Evolutionary conservation across 1,139 yeast species (phyloP), one percentile per base, ranked within the genome.

Genomic region (Pichia sp.): DNA sequence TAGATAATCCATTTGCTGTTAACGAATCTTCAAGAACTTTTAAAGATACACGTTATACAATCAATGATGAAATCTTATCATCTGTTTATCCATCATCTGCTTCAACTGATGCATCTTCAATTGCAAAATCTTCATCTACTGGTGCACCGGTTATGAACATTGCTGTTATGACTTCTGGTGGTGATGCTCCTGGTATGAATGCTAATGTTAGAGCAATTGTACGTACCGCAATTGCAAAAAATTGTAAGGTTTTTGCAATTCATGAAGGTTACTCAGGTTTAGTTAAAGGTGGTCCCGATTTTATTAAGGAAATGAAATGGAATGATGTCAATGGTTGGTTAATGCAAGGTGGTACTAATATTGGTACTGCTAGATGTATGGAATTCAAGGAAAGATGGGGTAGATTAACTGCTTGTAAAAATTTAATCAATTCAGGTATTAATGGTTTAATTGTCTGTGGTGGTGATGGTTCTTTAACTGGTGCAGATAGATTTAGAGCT

Each of bases 131-230:
- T 23, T 24, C 39, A 37, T 20, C 24, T 24, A 3, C 12, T 13
- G 12, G 4, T 7, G 16, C 36, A 6, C 26, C 26, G 9, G 8
- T 7, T 9, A 32, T 32, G 22, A 35, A 82, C 63, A 82, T 85
- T 50, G 94, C 86, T 1, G 87, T 85, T 23, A 85, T 85, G 92
- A 85, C 94, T 3, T 82, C 90, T 1, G 94, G 94, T 55, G 94
- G 94, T 61, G 94, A 85, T 64, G 84, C 92, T 42, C 92, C 87
- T 20, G 94, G 94, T 58, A 85, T 85, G 94, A 82, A 82, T 62
- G 87, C 92, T 7, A 83, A 80, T 26, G 92, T 85, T 11, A 72
- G 92, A 56, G 90, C 92, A 1, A 87, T 85, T 46, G 85, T 84
- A 9, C 71, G 94, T 57, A 79, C 90, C 0, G 85, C 86, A 47